phyloP scores from a whole-genome alignment of 2,329 filamentous ascomycete genomes.

The Chrysosporium keratinophilum region DNA sequence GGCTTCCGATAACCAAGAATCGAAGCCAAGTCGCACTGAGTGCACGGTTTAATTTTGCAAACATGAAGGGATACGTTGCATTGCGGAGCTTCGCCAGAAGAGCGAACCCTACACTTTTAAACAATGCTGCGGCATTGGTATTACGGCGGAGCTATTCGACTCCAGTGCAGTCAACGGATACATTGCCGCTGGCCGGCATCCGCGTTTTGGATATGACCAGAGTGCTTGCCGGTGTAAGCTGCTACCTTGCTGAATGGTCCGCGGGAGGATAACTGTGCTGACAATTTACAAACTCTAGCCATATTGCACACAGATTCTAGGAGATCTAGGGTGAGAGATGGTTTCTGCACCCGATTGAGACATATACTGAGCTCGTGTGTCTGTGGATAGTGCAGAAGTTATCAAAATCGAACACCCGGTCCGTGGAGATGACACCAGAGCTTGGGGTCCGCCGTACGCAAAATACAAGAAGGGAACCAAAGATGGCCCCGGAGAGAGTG shows the following conservation, averaged over 20 bases:
- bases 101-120: conserved; percentile 4
- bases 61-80: conserved; percentile 2
- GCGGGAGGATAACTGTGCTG: conserved; percentile 10
- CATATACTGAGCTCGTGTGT: not conserved
- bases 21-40: not conserved
- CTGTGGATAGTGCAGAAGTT: conserved; percentile 63
- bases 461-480: conserved; percentile 53
- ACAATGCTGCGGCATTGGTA: conserved; percentile 23
- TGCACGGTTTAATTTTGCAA: not conserved
- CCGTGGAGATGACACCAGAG: conserved; percentile 83
- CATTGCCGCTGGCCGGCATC: conserved; percentile 68
- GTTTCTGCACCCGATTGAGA: not conserved
- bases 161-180: conserved; percentile 34
- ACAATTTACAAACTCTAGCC: conserved; percentile 47
- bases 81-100: conserved; percentile 9
- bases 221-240: conserved; percentile 79
- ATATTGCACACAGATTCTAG: conserved; percentile 93
- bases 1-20: not conserved
- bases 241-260: not conserved
- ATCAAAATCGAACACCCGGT: conserved; percentile 95
- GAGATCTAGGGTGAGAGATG: conserved; percentile 67
- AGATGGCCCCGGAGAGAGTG: conserved; percentile 71
- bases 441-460: conserved; percentile 94
- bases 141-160: conserved; percentile 33
- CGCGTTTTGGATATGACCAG: conserved; percentile 93